Base-by-base conservation (phyloP, 2,329 filamentous ascomycete genomes). In the Clonostachys chloroleuca region DNA sequence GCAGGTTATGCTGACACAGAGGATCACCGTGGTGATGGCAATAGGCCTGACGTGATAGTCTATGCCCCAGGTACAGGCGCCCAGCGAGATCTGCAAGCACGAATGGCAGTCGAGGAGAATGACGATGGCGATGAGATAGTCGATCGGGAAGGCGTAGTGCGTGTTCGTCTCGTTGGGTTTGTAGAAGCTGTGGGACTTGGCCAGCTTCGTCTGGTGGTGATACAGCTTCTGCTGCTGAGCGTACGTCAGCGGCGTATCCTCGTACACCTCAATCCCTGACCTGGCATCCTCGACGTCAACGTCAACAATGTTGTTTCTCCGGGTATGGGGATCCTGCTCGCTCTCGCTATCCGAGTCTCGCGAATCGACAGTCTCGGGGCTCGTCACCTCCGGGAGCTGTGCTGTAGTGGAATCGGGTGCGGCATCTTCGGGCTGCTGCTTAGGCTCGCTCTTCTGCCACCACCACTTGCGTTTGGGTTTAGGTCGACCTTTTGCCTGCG, bases 101-200 rank as follows among this genome's bases (percentile, higher is more conserved):
- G 86, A 90, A 67, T 95, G 89, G 51, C 79, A 84, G 62, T 95
- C 89, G 4, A 94, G 75, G 3, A 95, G 71, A 7, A 89, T 73
- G n/a, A 92, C 85, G 49, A 92, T 84, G 48, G 87, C 83, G 36
- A 94, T 76, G 34, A 95, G 81, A 6, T 90, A 73, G 34, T 78
- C 76, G 2, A 92, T 71, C 0, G 89, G 88, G 51, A 95, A 95
- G 1, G 89, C 86, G 59, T 83, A 77, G 61, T 95, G 89, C 0
- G 89, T 95, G 34, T 81, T 74, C 0, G 89, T 95, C 65, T 95
- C 89, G 63, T 95, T 86, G 0, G 89, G 89, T 58, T 92, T 92
- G 73, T 95, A 95, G 65, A 92, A 95, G 6, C 87, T 91, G 62
- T 95, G 89, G 0, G 86, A 90, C 55, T 86, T 89, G 59, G 86